These are phyloP conservation scores for Podospora didyma DNA, from an alignment of 495 filamentous ascomycete species.

Conservation along the genomic window DNA sequence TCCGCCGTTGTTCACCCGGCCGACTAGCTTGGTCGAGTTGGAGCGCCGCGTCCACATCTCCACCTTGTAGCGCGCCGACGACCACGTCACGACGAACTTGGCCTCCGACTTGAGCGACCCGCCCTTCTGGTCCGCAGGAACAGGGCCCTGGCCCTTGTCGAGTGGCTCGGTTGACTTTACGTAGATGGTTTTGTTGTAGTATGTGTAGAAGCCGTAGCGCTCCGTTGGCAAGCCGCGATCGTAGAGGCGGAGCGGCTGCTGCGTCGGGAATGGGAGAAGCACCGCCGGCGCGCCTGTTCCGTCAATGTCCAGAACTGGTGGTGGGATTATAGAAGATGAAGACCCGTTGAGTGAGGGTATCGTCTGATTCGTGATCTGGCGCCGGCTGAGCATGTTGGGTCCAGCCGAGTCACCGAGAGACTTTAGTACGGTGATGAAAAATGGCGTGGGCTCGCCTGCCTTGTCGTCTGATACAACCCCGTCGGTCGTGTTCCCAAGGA, in stretches of 20 bases:
- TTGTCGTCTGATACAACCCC: conserved; percentile 52
- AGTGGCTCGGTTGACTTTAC: conserved; percentile 49
- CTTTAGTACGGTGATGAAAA: conserved; percentile 55
- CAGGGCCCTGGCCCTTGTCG: conserved; percentile 24
- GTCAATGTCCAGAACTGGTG: conserved; percentile 56
- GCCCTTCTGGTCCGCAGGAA: conserved; percentile 57
- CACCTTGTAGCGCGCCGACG: conserved; percentile 79
- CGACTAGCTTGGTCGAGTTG: conserved; percentile 42
- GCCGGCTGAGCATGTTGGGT: conserved; percentile 32
- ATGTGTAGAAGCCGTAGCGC: conserved; percentile 91
- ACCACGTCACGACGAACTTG: conserved; percentile 71
- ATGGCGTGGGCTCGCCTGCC: conserved; percentile 65
- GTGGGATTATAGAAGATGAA: conserved; percentile 51
- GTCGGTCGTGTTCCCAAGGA: conserved; percentile 84
- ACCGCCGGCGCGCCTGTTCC: conserved; percentile 67
- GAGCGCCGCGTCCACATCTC: conserved; percentile 79
- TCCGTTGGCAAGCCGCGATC: conserved; percentile 74
- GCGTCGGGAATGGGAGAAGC: conserved; percentile 61
- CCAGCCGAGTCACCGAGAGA: conserved; percentile 29
- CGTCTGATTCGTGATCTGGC: conserved; percentile 8
- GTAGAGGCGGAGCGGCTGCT: conserved; percentile 82
- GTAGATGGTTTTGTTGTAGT: conserved; percentile 87
- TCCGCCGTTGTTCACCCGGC: conserved; percentile 8
- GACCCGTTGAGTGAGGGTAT: conserved; percentile 21
- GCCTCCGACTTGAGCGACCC: conserved; percentile 59